phyloP scores from a whole-genome alignment of 1,284 basidiomycete species.

The Amylostereum areolatum region DNA sequence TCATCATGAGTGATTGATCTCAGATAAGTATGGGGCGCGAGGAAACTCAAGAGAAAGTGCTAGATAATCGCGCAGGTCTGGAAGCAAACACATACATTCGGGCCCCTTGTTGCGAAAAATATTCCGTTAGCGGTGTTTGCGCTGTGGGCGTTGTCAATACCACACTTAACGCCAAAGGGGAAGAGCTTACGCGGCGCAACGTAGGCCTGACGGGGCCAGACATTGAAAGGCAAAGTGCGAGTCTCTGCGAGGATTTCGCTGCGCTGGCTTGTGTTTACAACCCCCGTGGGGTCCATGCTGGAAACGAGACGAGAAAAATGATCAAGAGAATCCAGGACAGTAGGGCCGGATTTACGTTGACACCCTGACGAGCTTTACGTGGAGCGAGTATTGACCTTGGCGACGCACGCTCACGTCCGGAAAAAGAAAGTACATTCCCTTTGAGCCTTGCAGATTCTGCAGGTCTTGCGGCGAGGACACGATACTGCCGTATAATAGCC shows the following conservation, averaged over 20 bases:
- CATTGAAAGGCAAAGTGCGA: constrained; percentile 71
- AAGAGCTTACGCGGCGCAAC: constrained; percentile 65
- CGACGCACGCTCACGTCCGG: constrained; percentile 83
- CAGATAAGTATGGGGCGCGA: too few relatives aligned
- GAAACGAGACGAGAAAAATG: not conserved
- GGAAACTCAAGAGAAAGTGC: constrained; percentile 10
- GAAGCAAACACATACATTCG: constrained; percentile 57
- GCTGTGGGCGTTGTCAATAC: constrained; percentile 28
- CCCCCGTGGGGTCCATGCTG: constrained; percentile 48
- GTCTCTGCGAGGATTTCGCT: constrained; percentile 60
- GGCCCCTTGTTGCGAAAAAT: constrained; percentile 73
- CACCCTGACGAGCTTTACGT: constrained; percentile 69
- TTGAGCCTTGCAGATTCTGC: constrained; percentile 70
- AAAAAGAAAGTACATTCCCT: constrained; percentile 82
- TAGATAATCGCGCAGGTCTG: constrained; percentile 14
- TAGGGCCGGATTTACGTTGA: constrained; percentile 54
- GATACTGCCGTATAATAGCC: constrained; percentile 77
- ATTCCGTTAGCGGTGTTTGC: constrained; percentile 55
- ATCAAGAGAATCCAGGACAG: constrained; percentile 1
- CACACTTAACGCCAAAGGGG: constrained; percentile 11
- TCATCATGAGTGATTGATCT: too few relatives aligned
- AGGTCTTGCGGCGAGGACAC: constrained; percentile 77
- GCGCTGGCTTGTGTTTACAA: constrained; percentile 44
- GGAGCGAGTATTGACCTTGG: constrained; percentile 71
- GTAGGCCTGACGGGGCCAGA: constrained; percentile 67